Base-by-base conservation (phyloP, 345 rosid genomes). In the Melastoma malabathricum region DNA sequence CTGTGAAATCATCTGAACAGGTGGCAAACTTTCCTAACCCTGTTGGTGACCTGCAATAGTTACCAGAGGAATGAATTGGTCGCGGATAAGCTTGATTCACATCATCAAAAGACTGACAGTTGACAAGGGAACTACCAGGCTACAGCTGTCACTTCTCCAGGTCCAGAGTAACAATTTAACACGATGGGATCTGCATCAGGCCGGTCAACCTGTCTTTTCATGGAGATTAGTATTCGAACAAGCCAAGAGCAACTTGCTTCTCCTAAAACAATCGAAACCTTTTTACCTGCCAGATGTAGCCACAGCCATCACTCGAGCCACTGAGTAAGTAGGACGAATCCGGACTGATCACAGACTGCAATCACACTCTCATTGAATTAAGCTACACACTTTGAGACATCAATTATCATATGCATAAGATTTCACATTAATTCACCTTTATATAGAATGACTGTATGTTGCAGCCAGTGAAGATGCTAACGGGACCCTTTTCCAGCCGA, bases 281-380 rank as follows among this genome's bases (percentile, higher is more conserved):
- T 34, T 58, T 20, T 25, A 92, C 98, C 96, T 87, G 87, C 97
- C 95, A 92, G 51, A 92, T 57, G 71, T 77, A 81, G 55, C 81
- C 90, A 44, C 78, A 74, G 51, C 95, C 86, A 54, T 92, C 83
- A 47, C 97, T 84, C 20, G 97, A 92, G 53, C 98, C 97, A 47
- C 98, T 81, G 54, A 85, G 76, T 65, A 92, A 50, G 47, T 76
- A 64, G 65, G 72, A 71, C 13, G 84, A 95, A 76, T 87, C 90
- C 34, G 95, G 90, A 73, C 97, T 87, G 57, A 92, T 92, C 59
- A 72, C 73, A n/a, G 95, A 72, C 98, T 92, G 76, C 67, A 76
- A 14, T 27, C 8, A 19, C 16, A 29, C 29, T 39, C 19, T 15
- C 15, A 18, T 16, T 38, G 52, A 39, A 13, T 34, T 14, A 18